Conservation (phyloP, 768 basidiomycete genomes). For the Lyophyllum shimeji region DNA sequence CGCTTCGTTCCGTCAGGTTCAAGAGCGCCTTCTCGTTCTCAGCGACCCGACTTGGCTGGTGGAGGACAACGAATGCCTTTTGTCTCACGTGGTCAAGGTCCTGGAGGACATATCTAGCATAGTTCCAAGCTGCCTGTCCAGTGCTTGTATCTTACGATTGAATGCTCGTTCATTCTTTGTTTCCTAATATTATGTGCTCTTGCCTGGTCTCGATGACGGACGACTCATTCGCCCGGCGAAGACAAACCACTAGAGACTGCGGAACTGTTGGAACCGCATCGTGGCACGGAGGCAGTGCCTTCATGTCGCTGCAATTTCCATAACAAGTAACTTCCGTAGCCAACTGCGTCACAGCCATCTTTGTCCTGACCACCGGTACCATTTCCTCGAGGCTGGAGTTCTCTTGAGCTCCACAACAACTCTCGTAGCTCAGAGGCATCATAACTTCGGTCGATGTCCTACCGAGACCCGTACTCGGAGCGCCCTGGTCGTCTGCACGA, state of each 20-base stretch:
- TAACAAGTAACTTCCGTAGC: conserved; percentile 10
- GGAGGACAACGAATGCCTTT: conserved; percentile 57
- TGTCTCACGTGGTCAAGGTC: conserved; percentile 26
- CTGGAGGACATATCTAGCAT: conserved; percentile 11
- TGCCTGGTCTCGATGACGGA: not conserved
- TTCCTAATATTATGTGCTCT: not conserved
- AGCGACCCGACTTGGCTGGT: conserved; percentile 18
- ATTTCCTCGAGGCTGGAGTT: not conserved
- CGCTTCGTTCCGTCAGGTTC: conserved; percentile 20
- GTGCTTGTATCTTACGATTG: not conserved
- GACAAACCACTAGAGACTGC: not conserved
- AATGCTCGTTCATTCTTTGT: not conserved
- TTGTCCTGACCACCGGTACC: not conserved
- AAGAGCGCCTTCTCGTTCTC: conserved; percentile 27
- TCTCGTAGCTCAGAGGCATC: not conserved
- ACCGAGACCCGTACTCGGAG: conserved; percentile 54
- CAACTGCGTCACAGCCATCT: not conserved
- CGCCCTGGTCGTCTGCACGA: conserved; percentile 22
- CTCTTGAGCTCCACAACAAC: not conserved
- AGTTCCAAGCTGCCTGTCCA: not conserved
- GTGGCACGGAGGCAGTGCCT: conserved; percentile 3
- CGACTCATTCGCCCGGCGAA: too few relatives aligned
- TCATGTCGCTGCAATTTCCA: conserved; percentile 4
- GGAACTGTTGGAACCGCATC: not conserved
- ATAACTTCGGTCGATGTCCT: conserved; percentile 41